These are phyloP conservation scores for Gymnopus androsaceus DNA, from an alignment of 1,284 basidiomycete genomes.

Conservation along the genomic window DNA sequence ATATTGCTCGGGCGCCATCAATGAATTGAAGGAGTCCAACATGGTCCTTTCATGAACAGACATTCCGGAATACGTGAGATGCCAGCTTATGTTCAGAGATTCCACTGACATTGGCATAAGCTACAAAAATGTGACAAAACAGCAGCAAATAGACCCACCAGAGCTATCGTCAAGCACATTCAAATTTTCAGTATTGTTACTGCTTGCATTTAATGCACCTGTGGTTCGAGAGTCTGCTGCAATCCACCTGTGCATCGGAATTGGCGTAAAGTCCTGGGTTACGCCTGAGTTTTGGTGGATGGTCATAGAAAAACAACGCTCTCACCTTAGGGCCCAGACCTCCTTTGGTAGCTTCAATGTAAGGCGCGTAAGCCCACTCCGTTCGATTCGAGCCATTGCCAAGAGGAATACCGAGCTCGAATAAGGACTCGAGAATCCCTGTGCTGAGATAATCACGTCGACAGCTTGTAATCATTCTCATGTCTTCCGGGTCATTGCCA, in stretches of 20 bases:
- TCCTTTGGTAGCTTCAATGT: conserved; percentile 20
- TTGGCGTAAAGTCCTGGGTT: conserved; percentile 30
- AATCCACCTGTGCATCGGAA: conserved; percentile 31
- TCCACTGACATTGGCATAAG: neutral
- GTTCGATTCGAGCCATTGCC: conserved; percentile 9
- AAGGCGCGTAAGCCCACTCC: conserved; percentile 33
- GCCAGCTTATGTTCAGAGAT: neutral
- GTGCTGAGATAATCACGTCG: too few relatives aligned
- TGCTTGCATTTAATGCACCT: neutral
- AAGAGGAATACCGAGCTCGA: conserved; percentile 22
- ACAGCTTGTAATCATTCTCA: conserved; percentile 17
- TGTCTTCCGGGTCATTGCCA: neutral
- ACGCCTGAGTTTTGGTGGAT: neutral
- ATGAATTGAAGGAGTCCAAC: neutral
- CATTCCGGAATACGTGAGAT: neutral
- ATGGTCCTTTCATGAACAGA: neutral
- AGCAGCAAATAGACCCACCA: conserved; percentile 16
- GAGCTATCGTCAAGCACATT: conserved; percentile 20
- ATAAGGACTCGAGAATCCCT: conserved; percentile 30
- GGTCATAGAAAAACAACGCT: neutral
- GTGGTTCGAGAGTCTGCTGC: conserved; percentile 7
- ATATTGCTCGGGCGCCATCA: neutral
- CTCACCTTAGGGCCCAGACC: conserved; percentile 30
- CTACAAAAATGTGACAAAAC: neutral
- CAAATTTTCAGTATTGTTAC: neutral